Conservation (phyloP, 2,329 filamentous ascomycete species). For the Fusarium longipes region DNA sequence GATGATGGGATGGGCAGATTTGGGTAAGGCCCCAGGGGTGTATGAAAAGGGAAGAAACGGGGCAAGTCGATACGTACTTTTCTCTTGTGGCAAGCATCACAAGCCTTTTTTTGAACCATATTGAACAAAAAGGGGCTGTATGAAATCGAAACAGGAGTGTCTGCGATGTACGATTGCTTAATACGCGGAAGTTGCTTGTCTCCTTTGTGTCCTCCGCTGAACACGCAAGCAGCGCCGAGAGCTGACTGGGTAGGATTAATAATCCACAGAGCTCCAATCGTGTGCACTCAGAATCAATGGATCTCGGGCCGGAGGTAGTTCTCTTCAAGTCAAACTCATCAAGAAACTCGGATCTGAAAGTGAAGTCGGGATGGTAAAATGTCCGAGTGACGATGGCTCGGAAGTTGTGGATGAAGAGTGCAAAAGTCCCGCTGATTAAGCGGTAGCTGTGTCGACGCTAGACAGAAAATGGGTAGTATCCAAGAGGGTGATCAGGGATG, state of each 20-base stretch:
- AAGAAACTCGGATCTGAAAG: neutral
- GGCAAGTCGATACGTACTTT: conserved; percentile 34
- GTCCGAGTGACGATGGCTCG: conserved; percentile 4
- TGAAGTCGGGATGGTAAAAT: conserved; percentile 15
- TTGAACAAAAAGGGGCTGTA: neutral
- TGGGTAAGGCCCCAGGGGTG: neutral
- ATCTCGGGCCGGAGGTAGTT: neutral
- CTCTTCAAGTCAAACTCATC: neutral
- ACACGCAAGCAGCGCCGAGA: neutral
- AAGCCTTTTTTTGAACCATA: conserved; percentile 35
- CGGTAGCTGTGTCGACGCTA: conserved; percentile 7
- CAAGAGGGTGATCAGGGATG: neutral
- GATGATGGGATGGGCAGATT: conserved; percentile 1
- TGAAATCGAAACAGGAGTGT: neutral
- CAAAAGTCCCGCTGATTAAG: conserved; percentile 33
- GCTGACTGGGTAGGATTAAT: neutral
- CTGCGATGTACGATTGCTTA: neutral
- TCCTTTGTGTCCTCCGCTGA: neutral
- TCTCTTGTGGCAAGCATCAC: conserved; percentile 42
- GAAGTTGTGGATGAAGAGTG: neutral
- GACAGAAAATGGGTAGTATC: neutral
- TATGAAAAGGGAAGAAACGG: neutral
- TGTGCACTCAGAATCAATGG: too few species aligned
- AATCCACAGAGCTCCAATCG: neutral
- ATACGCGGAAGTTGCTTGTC: neutral